These are phyloP conservation scores for Tolypocladium guangdongense DNA, from an alignment of 2,329 filamentous ascomycete species.

Conservation along the genomic window DNA sequence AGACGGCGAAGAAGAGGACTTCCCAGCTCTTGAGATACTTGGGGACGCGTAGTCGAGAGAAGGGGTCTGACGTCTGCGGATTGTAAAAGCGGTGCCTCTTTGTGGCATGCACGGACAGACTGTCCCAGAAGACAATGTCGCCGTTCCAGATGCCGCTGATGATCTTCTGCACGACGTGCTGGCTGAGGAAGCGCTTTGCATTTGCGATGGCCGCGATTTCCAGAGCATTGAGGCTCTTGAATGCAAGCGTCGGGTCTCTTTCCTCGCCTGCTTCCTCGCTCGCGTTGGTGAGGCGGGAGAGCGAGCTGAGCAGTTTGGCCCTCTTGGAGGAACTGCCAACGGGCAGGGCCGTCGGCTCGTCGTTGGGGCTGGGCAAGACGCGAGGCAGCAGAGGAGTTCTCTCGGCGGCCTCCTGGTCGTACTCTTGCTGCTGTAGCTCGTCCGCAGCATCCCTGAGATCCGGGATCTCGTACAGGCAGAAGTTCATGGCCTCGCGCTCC, in stretches of 20 bases:
- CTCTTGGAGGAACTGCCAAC: conserved; percentile 32
- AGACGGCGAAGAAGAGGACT: conserved; percentile 66
- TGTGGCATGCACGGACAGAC: conserved; percentile 57
- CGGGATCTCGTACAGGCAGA: conserved; percentile 63
- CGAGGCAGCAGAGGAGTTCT: conserved; percentile 33
- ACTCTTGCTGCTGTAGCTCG: conserved; percentile 3
- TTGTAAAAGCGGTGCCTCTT: conserved; percentile 75
- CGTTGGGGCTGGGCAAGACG: conserved; percentile 13
- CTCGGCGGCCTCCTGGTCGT: conserved; percentile 36
- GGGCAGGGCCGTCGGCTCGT: conserved; percentile 10
- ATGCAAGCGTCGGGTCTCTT: conserved; percentile 57
- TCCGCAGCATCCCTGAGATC: conserved; percentile 17
- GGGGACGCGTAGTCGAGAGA: conserved; percentile 66
- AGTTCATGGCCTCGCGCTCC: conserved; percentile 63
- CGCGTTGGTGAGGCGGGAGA: conserved; percentile 40
- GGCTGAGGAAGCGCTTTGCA: conserved; percentile 76
- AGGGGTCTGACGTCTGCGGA: conserved; percentile 53
- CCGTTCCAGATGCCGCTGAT: conserved; percentile 79
- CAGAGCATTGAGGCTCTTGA: conserved; percentile 72
- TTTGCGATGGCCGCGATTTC: conserved; percentile 75
- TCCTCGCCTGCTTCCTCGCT: conserved; percentile 29
- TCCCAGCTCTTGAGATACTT: conserved; percentile 80
- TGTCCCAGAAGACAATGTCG: conserved; percentile 80
- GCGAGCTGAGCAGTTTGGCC: conserved; percentile 39
- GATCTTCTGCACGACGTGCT: conserved; percentile 71